These are phyloP conservation scores for Viola odorata DNA, from an alignment of 345 rosid genomes.

Conservation along the genomic window DNA sequence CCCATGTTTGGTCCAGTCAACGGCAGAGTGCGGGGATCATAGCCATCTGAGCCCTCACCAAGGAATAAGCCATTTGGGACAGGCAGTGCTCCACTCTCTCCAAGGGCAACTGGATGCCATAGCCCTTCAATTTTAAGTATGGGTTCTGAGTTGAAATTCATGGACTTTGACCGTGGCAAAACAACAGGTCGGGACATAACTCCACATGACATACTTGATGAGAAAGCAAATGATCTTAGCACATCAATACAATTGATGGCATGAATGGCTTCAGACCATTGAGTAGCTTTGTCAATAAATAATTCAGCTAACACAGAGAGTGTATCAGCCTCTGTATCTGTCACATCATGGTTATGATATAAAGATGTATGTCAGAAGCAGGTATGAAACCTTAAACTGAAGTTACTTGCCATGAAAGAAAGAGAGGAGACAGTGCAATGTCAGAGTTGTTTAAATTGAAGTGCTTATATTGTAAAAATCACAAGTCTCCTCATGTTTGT, in stretches of 20 bases:
- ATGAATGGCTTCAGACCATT: conserved; percentile 73
- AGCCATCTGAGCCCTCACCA: conserved; percentile 48
- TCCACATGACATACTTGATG: conserved; percentile 56
- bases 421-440: no score
- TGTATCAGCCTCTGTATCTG: conserved; percentile 70
- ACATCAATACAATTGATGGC: conserved; percentile 72
- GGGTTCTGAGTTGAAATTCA: conserved; percentile 40
- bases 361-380: conserved; percentile 14
- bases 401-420: no score
- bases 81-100: conserved; percentile 57
- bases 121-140: conserved; percentile 63
- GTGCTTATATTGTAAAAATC: neutral
- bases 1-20: conserved; percentile 99
- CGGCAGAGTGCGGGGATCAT: conserved; percentile 51
- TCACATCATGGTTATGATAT: conserved; percentile 64
- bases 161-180: conserved; percentile 41
- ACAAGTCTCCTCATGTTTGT: no score
- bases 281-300: conserved; percentile 68
- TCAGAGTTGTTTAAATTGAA: neutral
- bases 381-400: neutral
- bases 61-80: conserved; percentile 78
- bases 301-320: conserved; percentile 69
- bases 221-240: conserved; percentile 63
- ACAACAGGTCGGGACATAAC: conserved; percentile 61
- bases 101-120: conserved; percentile 92